phyloP scores from a whole-genome alignment of 1,284 basidiomycete species.

The Puccinia polysora region DNA sequence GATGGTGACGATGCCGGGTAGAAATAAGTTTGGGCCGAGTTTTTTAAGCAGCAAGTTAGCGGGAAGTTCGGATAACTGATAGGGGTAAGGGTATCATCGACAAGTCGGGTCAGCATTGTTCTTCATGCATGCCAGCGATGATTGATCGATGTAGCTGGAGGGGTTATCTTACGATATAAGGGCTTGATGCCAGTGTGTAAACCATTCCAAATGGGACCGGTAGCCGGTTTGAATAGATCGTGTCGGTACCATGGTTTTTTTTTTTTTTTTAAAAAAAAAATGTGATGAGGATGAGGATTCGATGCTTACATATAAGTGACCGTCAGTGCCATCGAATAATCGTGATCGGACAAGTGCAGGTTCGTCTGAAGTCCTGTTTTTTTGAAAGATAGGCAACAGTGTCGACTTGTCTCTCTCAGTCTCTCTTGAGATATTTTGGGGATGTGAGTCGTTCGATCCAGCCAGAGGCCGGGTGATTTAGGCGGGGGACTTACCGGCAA shows the following conservation, averaged over 20 bases:
- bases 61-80: conserved; percentile 42
- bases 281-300: background rate
- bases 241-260: background rate
- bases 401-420: background rate
- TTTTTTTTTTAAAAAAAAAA: background rate
- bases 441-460: background rate
- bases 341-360: conserved; percentile 1
- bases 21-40: conserved; percentile 45
- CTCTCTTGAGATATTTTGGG: background rate
- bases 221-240: background rate
- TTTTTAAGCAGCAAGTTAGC: conserved; percentile 46
- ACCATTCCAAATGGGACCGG: background rate
- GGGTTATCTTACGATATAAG: conserved; percentile 25
- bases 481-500: conserved; percentile 11
- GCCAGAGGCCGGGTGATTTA: background rate
- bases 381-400: background rate
- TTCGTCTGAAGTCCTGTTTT: background rate
- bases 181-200: background rate
- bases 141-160: background rate
- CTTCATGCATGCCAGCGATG: background rate
- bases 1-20: conserved; percentile 46
- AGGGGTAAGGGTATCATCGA: background rate
- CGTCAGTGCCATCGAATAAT: conserved; percentile 1
- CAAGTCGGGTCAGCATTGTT: background rate
- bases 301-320: conserved; percentile 5